Conservation (phyloP, 208 protist genomes). For the Leishmania lainsoni region DNA sequence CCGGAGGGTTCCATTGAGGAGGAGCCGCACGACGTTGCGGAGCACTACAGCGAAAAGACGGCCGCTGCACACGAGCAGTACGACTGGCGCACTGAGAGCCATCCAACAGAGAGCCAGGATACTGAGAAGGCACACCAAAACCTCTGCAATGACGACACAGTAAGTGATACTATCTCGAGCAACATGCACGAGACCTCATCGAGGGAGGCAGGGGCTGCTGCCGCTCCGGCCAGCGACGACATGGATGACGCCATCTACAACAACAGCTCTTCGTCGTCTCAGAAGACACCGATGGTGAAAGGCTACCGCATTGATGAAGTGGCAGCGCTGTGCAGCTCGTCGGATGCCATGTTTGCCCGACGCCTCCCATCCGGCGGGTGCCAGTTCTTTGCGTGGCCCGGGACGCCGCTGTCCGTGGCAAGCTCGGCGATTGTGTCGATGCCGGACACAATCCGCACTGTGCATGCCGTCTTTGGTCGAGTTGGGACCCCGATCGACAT, state of each 20-base stretch:
- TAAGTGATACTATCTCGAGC: not conserved
- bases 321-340: constrained; percentile 45
- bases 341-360: constrained; percentile 82
- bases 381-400: constrained; percentile 91
- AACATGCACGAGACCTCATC: not conserved
- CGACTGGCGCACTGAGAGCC: not conserved
- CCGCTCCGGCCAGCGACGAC: not conserved
- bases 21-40: not conserved
- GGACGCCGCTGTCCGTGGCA: constrained; percentile 67
- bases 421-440: constrained; percentile 78
- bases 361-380: constrained; percentile 78
- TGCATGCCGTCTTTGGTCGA: constrained; percentile 86
- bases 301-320: constrained; percentile 82
- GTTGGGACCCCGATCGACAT: constrained; percentile 73
- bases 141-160: not conserved
- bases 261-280: not conserved
- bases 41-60: not conserved
- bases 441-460: constrained; percentile 87
- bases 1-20: constrained; percentile 25
- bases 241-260: not conserved
- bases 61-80: not conserved
- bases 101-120: not conserved
- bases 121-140: not conserved
- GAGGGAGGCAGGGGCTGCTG: not conserved
- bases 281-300: constrained; percentile 86